Conservation (phyloP, 2,329 filamentous ascomycete species). For the Alternaria sp. region DNA sequence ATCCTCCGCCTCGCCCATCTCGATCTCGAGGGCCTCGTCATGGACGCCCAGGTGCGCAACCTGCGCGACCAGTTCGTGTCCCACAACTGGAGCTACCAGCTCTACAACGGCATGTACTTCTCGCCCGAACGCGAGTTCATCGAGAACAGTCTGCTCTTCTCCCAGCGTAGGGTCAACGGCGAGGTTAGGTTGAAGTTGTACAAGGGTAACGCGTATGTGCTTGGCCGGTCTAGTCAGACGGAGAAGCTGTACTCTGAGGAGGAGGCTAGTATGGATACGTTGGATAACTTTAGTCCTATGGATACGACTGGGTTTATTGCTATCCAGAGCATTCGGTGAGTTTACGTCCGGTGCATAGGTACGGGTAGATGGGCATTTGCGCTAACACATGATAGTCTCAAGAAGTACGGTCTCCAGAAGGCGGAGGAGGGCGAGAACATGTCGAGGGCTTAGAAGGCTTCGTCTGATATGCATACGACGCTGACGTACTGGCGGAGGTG, state of each 20-base stretch:
- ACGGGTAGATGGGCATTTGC: no score
- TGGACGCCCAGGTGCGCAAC: constrained; percentile 71
- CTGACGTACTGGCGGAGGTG: neutral
- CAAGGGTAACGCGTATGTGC: constrained; percentile 69
- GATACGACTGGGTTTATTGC: constrained; percentile 74
- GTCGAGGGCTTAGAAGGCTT: constrained; percentile 25
- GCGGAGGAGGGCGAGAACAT: constrained; percentile 43
- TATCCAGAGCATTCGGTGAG: constrained; percentile 66
- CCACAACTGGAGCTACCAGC: constrained; percentile 50
- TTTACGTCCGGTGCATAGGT: no score
- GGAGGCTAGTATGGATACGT: constrained; percentile 73
- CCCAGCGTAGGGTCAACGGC: constrained; percentile 50
- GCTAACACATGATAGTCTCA: no score
- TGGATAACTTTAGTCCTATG: constrained; percentile 69
- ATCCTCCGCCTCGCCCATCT: constrained; percentile 63
- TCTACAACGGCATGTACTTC: constrained; percentile 71
- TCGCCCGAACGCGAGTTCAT: constrained; percentile 74
- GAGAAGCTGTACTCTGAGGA: constrained; percentile 73
- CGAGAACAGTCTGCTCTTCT: constrained; percentile 61
- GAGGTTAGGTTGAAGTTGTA: constrained; percentile 67
- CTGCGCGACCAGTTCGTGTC: constrained; percentile 75
- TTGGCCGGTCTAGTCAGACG: constrained; percentile 66
- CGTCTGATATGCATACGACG: neutral
- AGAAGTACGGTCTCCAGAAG: constrained; percentile 52
- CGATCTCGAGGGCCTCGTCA: constrained; percentile 69